A percentile compares a stretch with the other conserved stretches of the same genome.
Evolutionary conservation across 2,329 filamentous ascomycete species (phyloP).

Genomic region (Cytospora leucostoma): DNA sequence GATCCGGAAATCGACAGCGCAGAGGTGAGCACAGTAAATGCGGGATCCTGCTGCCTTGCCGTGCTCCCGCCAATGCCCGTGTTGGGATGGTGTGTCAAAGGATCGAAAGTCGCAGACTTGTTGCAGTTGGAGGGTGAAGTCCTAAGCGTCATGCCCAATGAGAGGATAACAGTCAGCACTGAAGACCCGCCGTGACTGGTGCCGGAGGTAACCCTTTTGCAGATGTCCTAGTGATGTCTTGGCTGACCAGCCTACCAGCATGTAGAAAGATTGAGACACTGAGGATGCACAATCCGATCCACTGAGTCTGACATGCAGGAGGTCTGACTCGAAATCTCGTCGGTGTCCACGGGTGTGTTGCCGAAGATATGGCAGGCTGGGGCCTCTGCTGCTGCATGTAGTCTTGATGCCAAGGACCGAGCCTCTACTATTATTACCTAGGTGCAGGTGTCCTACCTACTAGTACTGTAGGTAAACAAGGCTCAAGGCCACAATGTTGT

Average conservation of each 20-base stretch:
- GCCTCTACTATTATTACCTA: too few relatives aligned
- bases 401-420: too few relatives aligned
- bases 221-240: conserved; percentile 12
- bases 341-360: background rate
- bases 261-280: background rate
- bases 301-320: conserved; percentile 17
- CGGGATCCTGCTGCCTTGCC: conserved; percentile 14
- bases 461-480: too few relatives aligned
- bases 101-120: conserved; percentile 1
- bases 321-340: background rate
- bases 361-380: too few relatives aligned
- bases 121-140: conserved; percentile 10
- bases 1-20: conserved; percentile 6
- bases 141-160: conserved; percentile 6
- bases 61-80: conserved; percentile 7
- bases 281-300: background rate
- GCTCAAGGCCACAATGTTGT: too few relatives aligned
- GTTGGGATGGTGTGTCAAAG: conserved; percentile 1
- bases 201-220: conserved; percentile 5
- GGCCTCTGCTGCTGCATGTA: too few relatives aligned
- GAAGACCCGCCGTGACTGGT: conserved; percentile 11
- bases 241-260: conserved; percentile 6
- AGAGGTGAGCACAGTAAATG: conserved; percentile 8
- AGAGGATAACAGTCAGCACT: background rate
- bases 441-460: too few relatives aligned